phyloP scores from a whole-genome alignment of 805 yeast species.

The Schwanniomyces yamadae region DNA sequence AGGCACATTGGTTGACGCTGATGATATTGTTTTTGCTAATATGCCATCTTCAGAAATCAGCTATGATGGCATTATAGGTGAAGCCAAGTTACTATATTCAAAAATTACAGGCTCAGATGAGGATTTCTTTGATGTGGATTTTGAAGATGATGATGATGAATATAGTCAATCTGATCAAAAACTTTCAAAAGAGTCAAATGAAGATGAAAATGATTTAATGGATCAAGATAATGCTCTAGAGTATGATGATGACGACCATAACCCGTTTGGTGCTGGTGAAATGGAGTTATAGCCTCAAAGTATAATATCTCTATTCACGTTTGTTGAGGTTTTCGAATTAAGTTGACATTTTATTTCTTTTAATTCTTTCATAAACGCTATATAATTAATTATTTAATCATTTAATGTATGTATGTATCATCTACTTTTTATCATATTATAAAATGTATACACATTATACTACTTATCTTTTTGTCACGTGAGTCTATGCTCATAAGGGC shows the following conservation, averaged over 20 bases:
- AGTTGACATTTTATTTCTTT: neutral
- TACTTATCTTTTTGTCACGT: conserved; percentile 3
- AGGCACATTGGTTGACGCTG: conserved; percentile 34
- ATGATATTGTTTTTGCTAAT: conserved; percentile 46
- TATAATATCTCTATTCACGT: no score
- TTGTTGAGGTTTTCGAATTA: no score
- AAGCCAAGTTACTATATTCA: conserved; percentile 71
- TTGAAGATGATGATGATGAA: conserved; percentile 86
- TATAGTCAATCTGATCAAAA: conserved; percentile 9
- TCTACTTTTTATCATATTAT: neutral
- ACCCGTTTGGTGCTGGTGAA: conserved; percentile 44
- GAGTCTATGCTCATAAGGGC: neutral
- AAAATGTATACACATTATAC: neutral
- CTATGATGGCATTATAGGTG: conserved; percentile 86
- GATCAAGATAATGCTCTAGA: conserved; percentile 32
- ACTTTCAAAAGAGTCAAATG: neutral
- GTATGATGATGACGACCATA: conserved; percentile 39
- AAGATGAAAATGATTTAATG: conserved; percentile 4
- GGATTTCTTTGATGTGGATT: conserved; percentile 94
- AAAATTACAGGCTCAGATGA: conserved; percentile 89
- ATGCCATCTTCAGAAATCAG: conserved; percentile 86
- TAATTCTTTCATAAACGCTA: conserved; percentile 2
- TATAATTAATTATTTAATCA: no score
- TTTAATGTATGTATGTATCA: no score
- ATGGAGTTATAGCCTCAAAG: conserved; percentile 31